Base-by-base conservation (phyloP, 345 rosid genomes). In the Punica granatum region DNA sequence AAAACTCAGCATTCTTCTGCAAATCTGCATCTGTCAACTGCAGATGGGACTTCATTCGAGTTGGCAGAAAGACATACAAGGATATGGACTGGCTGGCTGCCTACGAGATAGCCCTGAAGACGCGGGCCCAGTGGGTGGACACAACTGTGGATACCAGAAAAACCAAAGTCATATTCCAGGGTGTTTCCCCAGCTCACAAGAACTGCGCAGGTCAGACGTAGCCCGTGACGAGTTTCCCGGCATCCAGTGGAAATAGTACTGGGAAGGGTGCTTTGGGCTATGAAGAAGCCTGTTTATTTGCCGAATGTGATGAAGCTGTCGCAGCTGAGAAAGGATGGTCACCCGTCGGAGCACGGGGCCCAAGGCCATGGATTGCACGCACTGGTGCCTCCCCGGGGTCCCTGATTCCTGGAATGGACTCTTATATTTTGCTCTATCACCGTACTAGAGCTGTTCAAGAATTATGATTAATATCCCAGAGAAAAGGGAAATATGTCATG, bases 91-190 rank as follows among this genome's bases (percentile, higher is more conserved):
- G 92, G 1, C 65, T 80, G 63, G 80, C 75, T 19, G 95, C 89
- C 25, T 90, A 65, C 58, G 84, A 81, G 77, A 86, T 78, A 76
- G 97, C 79, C 1, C 68, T 90, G 67, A 82, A 21, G 2, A 90
- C 92, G 25, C 88, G 95, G 97, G 92, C 86, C 49, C 69, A 79
- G 35, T 90, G 90, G 97, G 75, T 85, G 10, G 84, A 82, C 60
- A 19, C 54, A 15, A 79, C 82, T 42, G 59, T 84, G 18, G 79
- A 88, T 74, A 64, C 80, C 49, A 53, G 76, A 0, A 65, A 85
- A 74, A 88, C 95, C 26, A 69, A 46, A 21, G 82, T 88, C 67
- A 75, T 90, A 76, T 90, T 83, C 69, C 94, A 86, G 71, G 94
- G 92, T 14, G 77, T 90, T 58, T 90, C 92, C 3, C 96, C 96